Conservation (phyloP, 805 yeast genomes). For the Maudiozyma pseudohumilis region DNA sequence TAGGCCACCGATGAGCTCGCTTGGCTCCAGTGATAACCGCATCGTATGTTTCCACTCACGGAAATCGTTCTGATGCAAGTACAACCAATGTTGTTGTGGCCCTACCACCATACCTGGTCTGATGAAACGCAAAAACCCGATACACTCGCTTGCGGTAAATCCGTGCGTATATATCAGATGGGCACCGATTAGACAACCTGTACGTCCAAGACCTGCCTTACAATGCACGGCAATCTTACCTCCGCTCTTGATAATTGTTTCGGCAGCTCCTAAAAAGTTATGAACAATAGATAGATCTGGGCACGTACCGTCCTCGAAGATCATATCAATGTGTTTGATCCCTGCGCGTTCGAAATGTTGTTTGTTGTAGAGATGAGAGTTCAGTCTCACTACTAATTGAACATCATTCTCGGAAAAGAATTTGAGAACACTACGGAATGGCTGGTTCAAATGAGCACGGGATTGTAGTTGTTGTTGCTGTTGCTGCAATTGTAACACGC, state of each 20-base stretch:
- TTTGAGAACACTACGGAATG: conserved; percentile 71
- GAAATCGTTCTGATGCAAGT: conserved; percentile 90
- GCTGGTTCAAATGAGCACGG: conserved; percentile 44
- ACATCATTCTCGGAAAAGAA: conserved; percentile 68
- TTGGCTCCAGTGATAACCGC: conserved; percentile 63
- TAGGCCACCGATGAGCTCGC: conserved; percentile 56
- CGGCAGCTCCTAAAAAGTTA: conserved; percentile 90
- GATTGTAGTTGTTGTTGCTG: conserved; percentile 15
- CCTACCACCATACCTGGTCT: conserved; percentile 99
- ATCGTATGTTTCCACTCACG: conserved; percentile 93
- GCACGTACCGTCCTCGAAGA: conserved; percentile 96
- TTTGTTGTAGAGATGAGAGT: conserved; percentile 83
- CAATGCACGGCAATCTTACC: conserved; percentile 98
- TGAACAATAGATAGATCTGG: conserved; percentile 91
- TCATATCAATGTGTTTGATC: conserved; percentile 87
- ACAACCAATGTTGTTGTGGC: conserved; percentile 98
- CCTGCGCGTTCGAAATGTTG: conserved; percentile 72
- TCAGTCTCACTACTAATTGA: conserved; percentile 81
- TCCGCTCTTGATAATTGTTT: conserved; percentile 71
- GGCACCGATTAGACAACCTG: conserved; percentile 97
- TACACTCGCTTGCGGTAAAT: conserved; percentile 93
- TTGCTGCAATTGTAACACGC: conserved; percentile 13
- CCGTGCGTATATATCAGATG: conserved; percentile 93
- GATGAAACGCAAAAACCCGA: conserved; percentile 90
- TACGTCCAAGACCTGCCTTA: conserved; percentile 95